Evolutionary conservation across 140 eudicot genomes (phyloP), one percentile per base, ranked within the genome.

Genomic region (Flaveria floridana): DNA sequence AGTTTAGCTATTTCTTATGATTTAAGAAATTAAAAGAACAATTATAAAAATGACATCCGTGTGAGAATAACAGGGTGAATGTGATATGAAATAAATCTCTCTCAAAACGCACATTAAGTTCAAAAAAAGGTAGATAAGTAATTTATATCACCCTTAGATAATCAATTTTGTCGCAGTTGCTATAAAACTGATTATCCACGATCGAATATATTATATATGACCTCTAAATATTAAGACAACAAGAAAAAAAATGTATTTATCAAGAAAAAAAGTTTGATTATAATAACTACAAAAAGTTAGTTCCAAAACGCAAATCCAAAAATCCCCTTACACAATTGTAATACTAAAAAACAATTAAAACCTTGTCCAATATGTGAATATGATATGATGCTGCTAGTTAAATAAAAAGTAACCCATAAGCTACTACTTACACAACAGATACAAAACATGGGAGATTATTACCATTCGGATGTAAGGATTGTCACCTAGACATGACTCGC

Each of bases 401-500:
- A 70, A 11, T 2, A 2, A 16, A 2, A 69, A 48, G 20, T 7
- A 26, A 48, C 44, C 10, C 7, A 48, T 25, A 51, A 13, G 74
- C 44, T 47, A 47, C 61, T 69, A 48, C 15, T n/a, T 51, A 15
- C 7, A 48, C 8, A n/a, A 46, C 75, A 70, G 16, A 30, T 25
- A 15, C 34, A 70, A 73, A 61, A 3, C 10, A 21, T 50, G 12
- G 15, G 2, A 67, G 58, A 37, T 39, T 86, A 91, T 39, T 88
- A 91, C 97, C 97, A 91, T 88, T 56, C 97, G 90, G 56, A 88
- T 81, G 65, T 91, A 91, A 3, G 97, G 97, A 72, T 86, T 91
- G 79, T 91, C 97, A 19, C 97, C 97, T 16, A 91, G 89, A 81
- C 97, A 88, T 20, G 97, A 91, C 75, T 91, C 92, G 28, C 97